Evolutionary conservation across 768 basidiomycete genomes (phyloP), one percentile per base, ranked within the genome.

Genomic region (Pleurotus platypus): DNA sequence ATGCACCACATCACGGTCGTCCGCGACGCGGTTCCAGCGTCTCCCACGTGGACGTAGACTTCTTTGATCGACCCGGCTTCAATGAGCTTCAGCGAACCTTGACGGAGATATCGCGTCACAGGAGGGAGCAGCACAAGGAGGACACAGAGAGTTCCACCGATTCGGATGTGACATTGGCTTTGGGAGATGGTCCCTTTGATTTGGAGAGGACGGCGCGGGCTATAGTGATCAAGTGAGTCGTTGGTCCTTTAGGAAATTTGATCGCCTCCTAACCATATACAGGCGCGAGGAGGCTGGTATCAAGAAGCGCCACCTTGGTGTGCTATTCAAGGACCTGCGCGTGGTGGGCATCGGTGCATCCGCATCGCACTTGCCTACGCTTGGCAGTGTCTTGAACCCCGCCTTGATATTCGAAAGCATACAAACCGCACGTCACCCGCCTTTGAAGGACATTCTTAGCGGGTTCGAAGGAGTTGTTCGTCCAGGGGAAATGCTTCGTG

Each of bases 401-500:
- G 46, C 73, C 18, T 67, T 78, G 37, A 64, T 83, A 8, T 3
- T 80, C 2, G 68, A 72, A 27, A 69, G 65, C 4, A 62, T 90
- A 1, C 76, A 76, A 30, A 72, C 71, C 1, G 49, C 74, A 4
- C 75, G 83, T 27, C 84, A 89, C 49, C 87, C 90, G 1, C 81
- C 83, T 8, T 67, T 86, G 1, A 78, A 84, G 18, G 80, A 78
- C 57, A 88, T 90, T 47, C 70, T 92, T 37, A 73, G 76, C 16
- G 78, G 75, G 12, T 85, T 90, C 58, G 82, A 86, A 40, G 89
- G 87, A 7, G 74, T 82, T 1, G 75, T 90, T 11, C 76, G 80
- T 3, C 81, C 86, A 0, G 87, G 87, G 13, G 87, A 91, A 70
- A 90, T 92, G 90, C 76, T 89, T 72, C 75, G 91, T 85, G 63